Evolutionary conservation across 1,139 yeast genomes (phyloP).

Genomic region (Candida glucosophila): DNA sequence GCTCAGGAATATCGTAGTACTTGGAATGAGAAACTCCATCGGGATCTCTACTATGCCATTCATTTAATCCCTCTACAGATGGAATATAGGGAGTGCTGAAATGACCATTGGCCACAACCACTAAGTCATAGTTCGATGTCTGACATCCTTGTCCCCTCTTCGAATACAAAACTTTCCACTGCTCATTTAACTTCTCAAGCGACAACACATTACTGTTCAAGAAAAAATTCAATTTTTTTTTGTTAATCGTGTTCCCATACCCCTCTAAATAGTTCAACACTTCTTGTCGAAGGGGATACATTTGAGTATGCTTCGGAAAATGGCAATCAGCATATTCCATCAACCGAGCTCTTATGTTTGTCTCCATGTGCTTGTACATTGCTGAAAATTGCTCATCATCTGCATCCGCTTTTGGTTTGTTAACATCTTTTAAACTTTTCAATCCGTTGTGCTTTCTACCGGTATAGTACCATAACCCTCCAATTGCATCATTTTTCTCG

Average conservation of each 20-base stretch:
- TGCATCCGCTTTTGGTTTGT: slow-evolving; percentile 1
- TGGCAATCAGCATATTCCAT: slow-evolving; percentile 34
- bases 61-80: slow-evolving; percentile 27
- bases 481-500: slow-evolving; percentile 33
- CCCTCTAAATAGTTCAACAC: slow-evolving; percentile 28
- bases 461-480: slow-evolving; percentile 43
- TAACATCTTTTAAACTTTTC: slow-evolving; percentile 1
- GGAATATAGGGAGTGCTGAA: slow-evolving; percentile 39
- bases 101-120: slow-evolving; percentile 43
- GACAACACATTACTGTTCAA: slow-evolving; percentile 16
- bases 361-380: slow-evolving; percentile 40
- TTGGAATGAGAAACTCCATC: slow-evolving; percentile 34
- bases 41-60: slow-evolving; percentile 27
- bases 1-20: slow-evolving; percentile 24
- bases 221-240: slow-evolving; percentile 12
- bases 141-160: slow-evolving; percentile 9
- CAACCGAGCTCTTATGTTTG: slow-evolving; percentile 32
- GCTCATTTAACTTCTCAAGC: slow-evolving; percentile 8
- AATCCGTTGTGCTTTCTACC: slow-evolving; percentile 14
- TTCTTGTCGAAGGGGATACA: slow-evolving; percentile 29
- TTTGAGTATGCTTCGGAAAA: slow-evolving; percentile 21
- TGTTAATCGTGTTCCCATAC: slow-evolving; percentile 26
- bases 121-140: slow-evolving; percentile 32
- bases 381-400: slow-evolving; percentile 26
- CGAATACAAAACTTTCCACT: slow-evolving; percentile 13